Conservation (phyloP, 257 asterid genomes). For the Lavandula angustifolia region DNA sequence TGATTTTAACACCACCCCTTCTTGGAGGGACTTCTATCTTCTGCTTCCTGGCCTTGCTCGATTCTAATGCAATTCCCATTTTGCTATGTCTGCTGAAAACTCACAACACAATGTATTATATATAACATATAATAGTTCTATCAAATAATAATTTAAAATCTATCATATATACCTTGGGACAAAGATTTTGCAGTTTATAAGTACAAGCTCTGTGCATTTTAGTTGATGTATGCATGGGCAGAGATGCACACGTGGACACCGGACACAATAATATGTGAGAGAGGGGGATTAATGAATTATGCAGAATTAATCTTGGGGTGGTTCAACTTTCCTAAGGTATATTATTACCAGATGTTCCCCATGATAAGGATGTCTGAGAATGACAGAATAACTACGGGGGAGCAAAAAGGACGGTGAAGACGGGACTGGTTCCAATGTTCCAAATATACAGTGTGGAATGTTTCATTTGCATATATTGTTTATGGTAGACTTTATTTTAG, state of each 20-base stretch:
- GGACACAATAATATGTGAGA: not conserved
- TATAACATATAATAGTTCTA: too few relatives aligned
- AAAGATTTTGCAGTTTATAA: too few relatives aligned
- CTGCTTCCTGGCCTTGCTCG: slow-evolving; percentile 10
- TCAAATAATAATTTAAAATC: too few relatives aligned
- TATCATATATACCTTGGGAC: too few relatives aligned
- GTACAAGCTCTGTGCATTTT: not conserved
- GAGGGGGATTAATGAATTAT: too few relatives aligned
- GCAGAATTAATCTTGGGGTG: too few relatives aligned
- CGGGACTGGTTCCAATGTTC: not conserved
- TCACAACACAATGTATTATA: too few relatives aligned
- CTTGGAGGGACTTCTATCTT: slow-evolving; percentile 38
- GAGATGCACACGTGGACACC: not conserved
- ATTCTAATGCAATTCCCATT: slow-evolving; percentile 23
- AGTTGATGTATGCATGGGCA: not conserved
- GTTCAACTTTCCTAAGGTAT: not conserved
- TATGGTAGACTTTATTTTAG: too few relatives aligned
- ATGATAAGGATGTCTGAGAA: slow-evolving; percentile 31
- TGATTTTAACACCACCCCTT: slow-evolving; percentile 42
- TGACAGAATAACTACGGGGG: slow-evolving; percentile 19
- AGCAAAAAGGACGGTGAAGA: slow-evolving; percentile 27
- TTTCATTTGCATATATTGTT: too few relatives aligned
- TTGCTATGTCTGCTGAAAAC: not conserved
- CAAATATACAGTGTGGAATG: too few relatives aligned
- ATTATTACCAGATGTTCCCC: slow-evolving; percentile 25